Conservation (phyloP, 1,284 basidiomycete genomes). For the Ceratobasidium sp. region DNA sequence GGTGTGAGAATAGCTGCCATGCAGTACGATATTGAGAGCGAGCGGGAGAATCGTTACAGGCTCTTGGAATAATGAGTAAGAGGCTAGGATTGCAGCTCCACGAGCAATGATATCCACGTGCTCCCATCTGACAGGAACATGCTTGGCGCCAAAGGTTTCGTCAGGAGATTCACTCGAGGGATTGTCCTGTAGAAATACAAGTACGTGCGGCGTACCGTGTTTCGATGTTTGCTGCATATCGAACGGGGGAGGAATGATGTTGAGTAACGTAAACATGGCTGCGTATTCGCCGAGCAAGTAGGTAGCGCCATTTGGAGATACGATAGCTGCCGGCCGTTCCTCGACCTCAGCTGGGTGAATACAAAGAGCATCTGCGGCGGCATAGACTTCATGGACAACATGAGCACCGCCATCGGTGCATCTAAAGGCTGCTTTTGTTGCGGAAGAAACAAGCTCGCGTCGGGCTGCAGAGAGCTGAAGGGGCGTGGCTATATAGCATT, state of each 20-base stretch:
- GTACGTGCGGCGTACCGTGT: neutral
- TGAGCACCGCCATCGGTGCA: neutral
- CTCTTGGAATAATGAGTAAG: neutral
- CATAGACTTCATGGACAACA: neutral
- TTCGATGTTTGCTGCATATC: neutral
- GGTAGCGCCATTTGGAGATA: constrained; percentile 9
- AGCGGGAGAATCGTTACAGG: constrained; percentile 18
- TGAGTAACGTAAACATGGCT: neutral
- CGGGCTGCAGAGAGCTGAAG: neutral
- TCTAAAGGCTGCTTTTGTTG: neutral
- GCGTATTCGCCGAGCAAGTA: constrained; percentile 29
- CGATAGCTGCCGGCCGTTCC: neutral
- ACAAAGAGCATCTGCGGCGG: neutral
- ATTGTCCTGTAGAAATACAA: constrained; percentile 5
- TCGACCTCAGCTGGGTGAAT: neutral
- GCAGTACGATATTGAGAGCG: constrained; percentile 1
- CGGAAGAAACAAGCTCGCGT: neutral
- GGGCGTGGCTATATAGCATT: constrained; percentile 14
- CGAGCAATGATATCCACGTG: neutral
- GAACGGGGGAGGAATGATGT: neutral
- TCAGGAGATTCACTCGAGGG: neutral
- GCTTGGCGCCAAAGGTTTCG: neutral
- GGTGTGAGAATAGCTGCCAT: neutral
- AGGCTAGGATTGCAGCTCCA: constrained; percentile 9
- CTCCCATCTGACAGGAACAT: neutral